A percentile compares a stretch with the other conserved stretches of the same genome.
These are phyloP conservation scores for Recurvomyces mirabilis DNA, from an alignment of 495 filamentous ascomycete genomes.

Conservation along the genomic window DNA sequence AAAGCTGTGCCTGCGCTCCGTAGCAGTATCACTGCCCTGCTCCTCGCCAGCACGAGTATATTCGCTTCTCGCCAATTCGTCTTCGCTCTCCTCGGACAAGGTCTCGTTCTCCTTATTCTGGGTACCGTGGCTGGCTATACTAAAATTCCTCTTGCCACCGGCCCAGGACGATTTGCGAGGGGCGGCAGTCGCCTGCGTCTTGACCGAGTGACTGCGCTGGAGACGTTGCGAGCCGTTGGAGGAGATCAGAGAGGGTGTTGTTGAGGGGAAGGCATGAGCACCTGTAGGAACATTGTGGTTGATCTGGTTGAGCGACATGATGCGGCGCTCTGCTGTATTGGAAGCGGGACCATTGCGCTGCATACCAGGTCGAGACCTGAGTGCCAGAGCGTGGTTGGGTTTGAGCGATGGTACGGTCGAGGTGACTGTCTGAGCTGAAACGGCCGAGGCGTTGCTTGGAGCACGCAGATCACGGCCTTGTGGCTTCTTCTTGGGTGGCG, in stretches of 20 bases:
- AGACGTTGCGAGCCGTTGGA: constrained; percentile 36
- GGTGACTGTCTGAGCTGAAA: constrained; percentile 25
- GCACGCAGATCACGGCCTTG: constrained; percentile 59
- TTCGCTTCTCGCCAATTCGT: constrained; percentile 18
- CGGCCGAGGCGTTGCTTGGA: constrained; percentile 39
- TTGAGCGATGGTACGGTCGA: constrained; percentile 24
- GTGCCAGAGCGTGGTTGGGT: constrained; percentile 35
- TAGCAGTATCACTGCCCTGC: constrained; percentile 38
- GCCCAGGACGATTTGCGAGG: constrained; percentile 67
- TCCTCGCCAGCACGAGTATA: constrained; percentile 27
- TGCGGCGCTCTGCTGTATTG: constrained; percentile 53
- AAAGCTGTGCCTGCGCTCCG: constrained; percentile 35
- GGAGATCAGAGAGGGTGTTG: constrained; percentile 17
- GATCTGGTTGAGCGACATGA: constrained; percentile 81
- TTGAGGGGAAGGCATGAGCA: constrained; percentile 38
- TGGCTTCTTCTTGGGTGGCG: constrained; percentile 36
- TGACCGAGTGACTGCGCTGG: constrained; percentile 62
- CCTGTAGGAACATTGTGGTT: constrained; percentile 58
- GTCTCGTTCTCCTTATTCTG: constrained; percentile 53
- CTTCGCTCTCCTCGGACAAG: constrained; percentile 33
- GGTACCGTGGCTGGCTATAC: constrained; percentile 25
- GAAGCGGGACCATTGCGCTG: constrained; percentile 25
- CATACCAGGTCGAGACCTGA: constrained; percentile 33
- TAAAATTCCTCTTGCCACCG: constrained; percentile 34
- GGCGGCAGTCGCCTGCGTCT: constrained; percentile 37